A percentile compares a stretch with the other conserved stretches of the same genome.
These are phyloP conservation scores for Jackrogersella multiformis DNA, from an alignment of 495 filamentous ascomycete species.

Conservation along the genomic window DNA sequence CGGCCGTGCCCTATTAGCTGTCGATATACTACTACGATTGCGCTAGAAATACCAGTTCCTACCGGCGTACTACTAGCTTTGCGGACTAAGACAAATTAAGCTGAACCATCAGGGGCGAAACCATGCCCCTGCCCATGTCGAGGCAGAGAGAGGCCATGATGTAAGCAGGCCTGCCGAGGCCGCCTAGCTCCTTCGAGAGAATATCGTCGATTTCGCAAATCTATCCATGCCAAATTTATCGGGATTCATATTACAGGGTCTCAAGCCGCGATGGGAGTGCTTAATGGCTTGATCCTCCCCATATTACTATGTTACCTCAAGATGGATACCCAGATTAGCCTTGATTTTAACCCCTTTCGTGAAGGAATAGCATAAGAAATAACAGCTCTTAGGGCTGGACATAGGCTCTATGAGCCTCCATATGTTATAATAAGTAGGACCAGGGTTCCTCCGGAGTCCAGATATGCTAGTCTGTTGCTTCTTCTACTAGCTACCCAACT, in stretches of 20 bases:
- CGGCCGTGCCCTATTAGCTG: constrained; percentile 11
- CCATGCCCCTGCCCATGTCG: constrained; percentile 11
- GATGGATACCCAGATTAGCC: constrained; percentile 4
- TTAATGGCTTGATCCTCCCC: constrained; percentile 26
- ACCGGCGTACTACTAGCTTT: not conserved
- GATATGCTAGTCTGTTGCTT: not conserved
- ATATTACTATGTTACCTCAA: constrained; percentile 20
- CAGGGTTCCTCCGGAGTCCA: constrained; percentile 11
- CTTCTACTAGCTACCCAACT: constrained; percentile 23
- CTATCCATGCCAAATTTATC: constrained; percentile 9
- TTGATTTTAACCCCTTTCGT: constrained; percentile 13
- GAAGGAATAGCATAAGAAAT: not conserved
- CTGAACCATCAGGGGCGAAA: constrained; percentile 7
- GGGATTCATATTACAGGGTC: constrained; percentile 3
- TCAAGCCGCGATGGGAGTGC: constrained; percentile 4
- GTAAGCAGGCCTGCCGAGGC: constrained; percentile 24
- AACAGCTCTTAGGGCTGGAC: constrained; percentile 18
- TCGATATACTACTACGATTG: not conserved
- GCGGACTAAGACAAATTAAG: constrained; percentile 13
- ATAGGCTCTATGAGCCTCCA: not conserved
- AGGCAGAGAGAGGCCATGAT: constrained; percentile 15
- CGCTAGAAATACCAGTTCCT: not conserved
- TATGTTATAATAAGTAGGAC: constrained; percentile 18
- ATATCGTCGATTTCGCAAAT: constrained; percentile 17
- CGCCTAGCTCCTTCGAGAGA: constrained; percentile 14